These are phyloP conservation scores for Mrakia hoshinonis DNA, from an alignment of 768 basidiomycete genomes.

Conservation along the genomic window DNA sequence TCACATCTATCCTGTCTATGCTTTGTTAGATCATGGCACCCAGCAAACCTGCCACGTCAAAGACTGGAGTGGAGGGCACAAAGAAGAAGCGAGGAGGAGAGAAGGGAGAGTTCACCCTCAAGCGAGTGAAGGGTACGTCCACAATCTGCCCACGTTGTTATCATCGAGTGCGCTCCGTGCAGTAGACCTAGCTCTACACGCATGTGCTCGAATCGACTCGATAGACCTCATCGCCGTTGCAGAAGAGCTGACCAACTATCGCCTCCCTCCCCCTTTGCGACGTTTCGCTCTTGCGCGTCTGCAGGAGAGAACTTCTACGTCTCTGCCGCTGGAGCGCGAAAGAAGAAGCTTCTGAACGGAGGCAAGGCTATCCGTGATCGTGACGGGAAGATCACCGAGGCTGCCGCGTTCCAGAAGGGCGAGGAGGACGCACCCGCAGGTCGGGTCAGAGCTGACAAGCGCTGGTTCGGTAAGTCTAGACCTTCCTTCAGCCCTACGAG, in stretches of 20 bases:
- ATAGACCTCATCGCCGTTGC: neutral
- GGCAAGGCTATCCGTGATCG: conserved; percentile 84
- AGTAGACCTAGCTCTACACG: neutral
- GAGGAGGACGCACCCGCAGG: conserved; percentile 84
- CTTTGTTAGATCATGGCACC: conserved; percentile 22
- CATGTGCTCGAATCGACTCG: neutral
- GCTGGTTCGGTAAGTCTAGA: conserved; percentile 75
- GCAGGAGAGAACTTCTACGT: conserved; percentile 92
- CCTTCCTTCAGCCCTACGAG: neutral
- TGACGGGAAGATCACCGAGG: conserved; percentile 84
- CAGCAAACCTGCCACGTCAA: neutral
- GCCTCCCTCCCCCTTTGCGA: neutral
- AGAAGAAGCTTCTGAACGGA: conserved; percentile 85
- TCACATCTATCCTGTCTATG: neutral
- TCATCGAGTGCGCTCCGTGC: no score
- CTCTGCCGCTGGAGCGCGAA: conserved; percentile 67
- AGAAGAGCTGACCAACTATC: neutral
- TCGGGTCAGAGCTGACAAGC: conserved; percentile 82
- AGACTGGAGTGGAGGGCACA: conserved; percentile 32
- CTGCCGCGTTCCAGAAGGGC: conserved; percentile 92
- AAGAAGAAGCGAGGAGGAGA: conserved; percentile 37
- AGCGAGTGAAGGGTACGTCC: conserved; percentile 41
- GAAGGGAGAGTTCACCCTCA: conserved; percentile 40
- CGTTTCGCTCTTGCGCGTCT: neutral
- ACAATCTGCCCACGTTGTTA: neutral